A percentile compares a stretch with the other conserved stretches of the same genome.
Evolutionary conservation across 1,139 yeast genomes (phyloP).

Genomic region (Zygosaccharomyces pseudobailii): DNA sequence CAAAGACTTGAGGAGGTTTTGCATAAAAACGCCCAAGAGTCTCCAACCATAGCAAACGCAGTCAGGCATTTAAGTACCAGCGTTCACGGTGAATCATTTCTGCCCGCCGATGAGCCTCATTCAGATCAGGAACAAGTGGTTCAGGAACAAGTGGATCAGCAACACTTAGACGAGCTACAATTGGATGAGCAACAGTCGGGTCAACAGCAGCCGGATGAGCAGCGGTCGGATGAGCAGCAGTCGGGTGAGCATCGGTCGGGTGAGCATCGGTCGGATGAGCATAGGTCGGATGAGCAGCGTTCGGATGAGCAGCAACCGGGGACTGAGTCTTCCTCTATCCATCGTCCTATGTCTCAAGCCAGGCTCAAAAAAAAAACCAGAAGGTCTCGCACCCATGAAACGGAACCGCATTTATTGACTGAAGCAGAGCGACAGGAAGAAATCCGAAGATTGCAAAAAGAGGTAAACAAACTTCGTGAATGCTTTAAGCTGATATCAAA

Average conservation of each 20-base stretch:
- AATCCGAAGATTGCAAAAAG: slow-evolving; percentile 29
- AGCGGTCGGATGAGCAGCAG: not conserved
- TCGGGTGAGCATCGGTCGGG: no score
- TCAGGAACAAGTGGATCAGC: not conserved
- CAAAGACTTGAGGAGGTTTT: slow-evolving; percentile 33
- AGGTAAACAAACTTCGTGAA: slow-evolving; percentile 36
- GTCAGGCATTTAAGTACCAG: slow-evolving; percentile 27
- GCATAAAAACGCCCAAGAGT: slow-evolving; percentile 27
- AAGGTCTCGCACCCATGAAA: slow-evolving; percentile 15
- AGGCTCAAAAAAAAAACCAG: slow-evolving; percentile 11
- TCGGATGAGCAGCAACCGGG: not conserved
- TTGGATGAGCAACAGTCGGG: not conserved
- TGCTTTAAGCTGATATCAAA: slow-evolving; percentile 35
- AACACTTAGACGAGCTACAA: no score
- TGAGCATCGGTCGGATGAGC: no score
- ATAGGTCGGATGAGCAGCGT: no score
- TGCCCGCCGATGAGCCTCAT: slow-evolving; percentile 10
- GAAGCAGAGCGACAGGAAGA: slow-evolving; percentile 35
- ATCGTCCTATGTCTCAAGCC: not conserved
- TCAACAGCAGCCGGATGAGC: not conserved
- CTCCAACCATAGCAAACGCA: slow-evolving; percentile 33
- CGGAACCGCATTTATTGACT: slow-evolving; percentile 31
- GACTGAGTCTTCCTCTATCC: not conserved
- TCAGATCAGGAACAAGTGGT: not conserved
- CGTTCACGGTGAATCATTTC: slow-evolving; percentile 16